Conservation (phyloP, 2,329 filamentous ascomycete genomes). For the Penicillium rolfsii region DNA sequence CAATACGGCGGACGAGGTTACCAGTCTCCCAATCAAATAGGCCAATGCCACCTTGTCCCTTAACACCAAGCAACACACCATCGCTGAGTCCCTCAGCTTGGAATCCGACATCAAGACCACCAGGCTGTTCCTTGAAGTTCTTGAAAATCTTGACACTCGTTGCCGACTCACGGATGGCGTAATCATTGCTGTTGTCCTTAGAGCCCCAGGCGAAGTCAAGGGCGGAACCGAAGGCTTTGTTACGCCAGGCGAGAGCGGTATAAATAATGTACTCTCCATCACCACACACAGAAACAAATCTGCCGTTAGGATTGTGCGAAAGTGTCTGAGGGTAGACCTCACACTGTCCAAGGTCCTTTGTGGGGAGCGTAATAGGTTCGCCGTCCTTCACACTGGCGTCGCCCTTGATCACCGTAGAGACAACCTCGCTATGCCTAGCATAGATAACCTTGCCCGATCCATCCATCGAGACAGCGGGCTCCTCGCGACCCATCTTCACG, state of each 20-base stretch:
- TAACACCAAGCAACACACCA: slow-evolving; percentile 88
- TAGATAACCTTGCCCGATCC: slow-evolving; percentile 93
- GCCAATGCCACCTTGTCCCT: slow-evolving; percentile 89
- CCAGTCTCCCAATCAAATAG: slow-evolving; percentile 97
- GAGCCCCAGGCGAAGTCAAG: slow-evolving; percentile 96
- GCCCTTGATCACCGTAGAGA: slow-evolving; percentile 93
- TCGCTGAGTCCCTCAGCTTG: slow-evolving; percentile 89
- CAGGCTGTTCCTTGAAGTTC: slow-evolving; percentile 91
- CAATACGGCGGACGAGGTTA: slow-evolving; percentile 86
- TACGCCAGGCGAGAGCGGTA: slow-evolving; percentile 92
- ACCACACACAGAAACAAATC: slow-evolving; percentile 86
- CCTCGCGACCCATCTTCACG: slow-evolving; percentile 95
- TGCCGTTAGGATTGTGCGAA: slow-evolving; percentile 91
- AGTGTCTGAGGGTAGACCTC: slow-evolving; percentile 96
- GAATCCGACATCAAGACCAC: slow-evolving; percentile 91
- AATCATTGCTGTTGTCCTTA: slow-evolving; percentile 98
- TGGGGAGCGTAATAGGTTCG: slow-evolving; percentile 79
- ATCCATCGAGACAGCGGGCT: slow-evolving; percentile 98
- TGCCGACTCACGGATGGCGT: slow-evolving; percentile 90
- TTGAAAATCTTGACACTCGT: slow-evolving; percentile 97
- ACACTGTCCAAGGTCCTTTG: slow-evolving; percentile 93
- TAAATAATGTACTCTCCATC: slow-evolving; percentile 99
- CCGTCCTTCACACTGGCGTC: slow-evolving; percentile 88
- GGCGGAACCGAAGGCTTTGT: slow-evolving; percentile 95
- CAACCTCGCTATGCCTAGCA: slow-evolving; percentile 92